Base-by-base conservation (phyloP, 352 stramenopile species). In the Globisporangium cystogenes region DNA sequence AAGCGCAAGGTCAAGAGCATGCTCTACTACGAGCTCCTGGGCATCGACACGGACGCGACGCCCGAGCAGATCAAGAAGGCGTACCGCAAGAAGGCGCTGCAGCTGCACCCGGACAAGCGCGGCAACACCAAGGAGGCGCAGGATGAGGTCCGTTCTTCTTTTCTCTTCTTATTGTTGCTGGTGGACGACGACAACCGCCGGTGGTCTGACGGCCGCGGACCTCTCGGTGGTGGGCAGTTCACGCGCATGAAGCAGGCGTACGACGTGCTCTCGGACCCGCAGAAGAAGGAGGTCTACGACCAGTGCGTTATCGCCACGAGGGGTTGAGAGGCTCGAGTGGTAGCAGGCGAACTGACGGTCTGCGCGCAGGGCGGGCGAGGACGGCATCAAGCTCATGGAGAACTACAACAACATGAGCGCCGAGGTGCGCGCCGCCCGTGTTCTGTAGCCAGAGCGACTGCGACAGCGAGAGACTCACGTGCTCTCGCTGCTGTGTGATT, bases 201-300 rank as follows among this genome's bases (percentile, higher is more conserved):
- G n/a, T n/a, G n/a, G n/a, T n/a, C n/a, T n/a, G n/a, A n/a, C n/a
- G n/a, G n/a, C n/a, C n/a, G n/a, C n/a, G n/a, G n/a, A n/a, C n/a
- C n/a, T n/a, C n/a, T 63, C 3, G 23, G 26, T 27, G 55, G 51
- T 23, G 65, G 74, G 41, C 63, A 90, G 55, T 98, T 98, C 64
- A 95, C 85, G 35, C 70, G 74, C 36, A 90, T 98, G 63, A 96
- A 96, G 57, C 54, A 92, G 55, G 95, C 95, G 20, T 98, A 98
- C 65, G 92, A 98, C 62, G 77, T 96, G 31, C 74, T 98, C 27
- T 83, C 69, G 6, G 90, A 98, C 68, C 76, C 85, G 24, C 73
- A 92, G 54, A 90, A 92, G 64, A 75, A 82, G 10, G 75, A 90
- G 42, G 61, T 93, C 50, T 93, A 92, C 57, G 82, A 91, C 62